A percentile compares a stretch with the other conserved stretches of the same genome.
These are phyloP conservation scores for Aphanomyces euteiches DNA, from an alignment of 352 stramenopile genomes.

Conservation along the genomic window DNA sequence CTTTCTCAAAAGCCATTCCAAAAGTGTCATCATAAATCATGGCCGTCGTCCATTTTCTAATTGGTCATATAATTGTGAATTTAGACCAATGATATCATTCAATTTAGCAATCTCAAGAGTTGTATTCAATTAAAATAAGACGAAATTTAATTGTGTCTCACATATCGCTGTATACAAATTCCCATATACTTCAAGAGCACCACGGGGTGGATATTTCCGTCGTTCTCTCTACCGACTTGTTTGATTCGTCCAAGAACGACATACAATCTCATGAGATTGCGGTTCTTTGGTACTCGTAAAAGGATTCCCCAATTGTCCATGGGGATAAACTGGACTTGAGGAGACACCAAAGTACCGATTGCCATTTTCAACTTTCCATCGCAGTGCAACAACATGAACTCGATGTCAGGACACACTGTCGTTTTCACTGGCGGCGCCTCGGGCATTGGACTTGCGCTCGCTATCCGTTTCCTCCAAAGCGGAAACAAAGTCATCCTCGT, in stretches of 20 bases:
- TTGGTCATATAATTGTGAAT: background rate
- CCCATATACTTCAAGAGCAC: background rate
- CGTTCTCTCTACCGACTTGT: background rate
- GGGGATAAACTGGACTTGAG: no score
- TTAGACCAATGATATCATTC: background rate
- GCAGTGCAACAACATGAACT: background rate
- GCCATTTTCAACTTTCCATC: background rate
- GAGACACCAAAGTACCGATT: no score
- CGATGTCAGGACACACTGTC: constrained; percentile 24
- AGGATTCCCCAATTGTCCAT: no score
- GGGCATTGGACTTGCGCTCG: constrained; percentile 30
- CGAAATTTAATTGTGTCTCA: background rate
- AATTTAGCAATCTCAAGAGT: background rate
- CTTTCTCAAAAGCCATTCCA: constrained; percentile 1
- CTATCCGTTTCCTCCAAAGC: constrained; percentile 19
- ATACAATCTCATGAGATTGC: no score
- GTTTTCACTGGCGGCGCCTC: constrained; percentile 22
- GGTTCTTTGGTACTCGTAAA: no score
- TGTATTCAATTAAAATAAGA: background rate
- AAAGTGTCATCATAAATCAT: background rate
- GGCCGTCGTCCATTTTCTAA: background rate
- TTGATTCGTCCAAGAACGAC: no score
- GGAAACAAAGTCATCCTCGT: constrained; percentile 31
- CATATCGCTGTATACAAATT: background rate
- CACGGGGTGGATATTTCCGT: constrained; percentile 8